phyloP scores from a whole-genome alignment of 805 yeast species.

The Saturnispora kantuleensis region DNA sequence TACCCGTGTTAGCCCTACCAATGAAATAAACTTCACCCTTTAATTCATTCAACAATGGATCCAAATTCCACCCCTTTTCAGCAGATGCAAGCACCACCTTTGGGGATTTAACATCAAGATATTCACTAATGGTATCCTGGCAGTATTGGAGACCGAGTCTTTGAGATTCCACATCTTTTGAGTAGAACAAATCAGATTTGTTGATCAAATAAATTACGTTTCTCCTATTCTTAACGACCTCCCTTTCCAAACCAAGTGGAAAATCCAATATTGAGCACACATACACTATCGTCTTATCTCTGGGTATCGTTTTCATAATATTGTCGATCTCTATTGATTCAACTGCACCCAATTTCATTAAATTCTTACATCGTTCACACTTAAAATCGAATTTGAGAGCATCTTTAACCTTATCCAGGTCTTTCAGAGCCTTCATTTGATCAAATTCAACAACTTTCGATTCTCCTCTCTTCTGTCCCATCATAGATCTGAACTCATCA shows the following conservation, averaged over 20 bases:
- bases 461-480: neutral
- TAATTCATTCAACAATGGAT: constrained; percentile 29
- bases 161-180: constrained; percentile 15
- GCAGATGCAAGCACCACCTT: constrained; percentile 44
- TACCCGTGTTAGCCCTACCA: constrained; percentile 65
- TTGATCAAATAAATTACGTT: constrained; percentile 33
- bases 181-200: constrained; percentile 30
- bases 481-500: constrained; percentile 6
- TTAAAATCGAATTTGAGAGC: neutral
- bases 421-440: neutral
- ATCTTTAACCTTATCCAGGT: neutral
- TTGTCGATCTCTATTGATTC: constrained; percentile 14
- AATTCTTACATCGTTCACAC: constrained; percentile 8
- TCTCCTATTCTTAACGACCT: constrained; percentile 27
- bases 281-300: constrained; percentile 40
- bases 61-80: constrained; percentile 41
- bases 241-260: constrained; percentile 46
- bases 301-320: constrained; percentile 32
- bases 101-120: constrained; percentile 22
- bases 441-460: neutral
- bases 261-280: constrained; percentile 62
- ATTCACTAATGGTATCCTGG: constrained; percentile 21
- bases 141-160: constrained; percentile 25
- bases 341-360: neutral
- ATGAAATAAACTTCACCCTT: constrained; percentile 38